phyloP scores from a whole-genome alignment of 768 basidiomycete genomes.

The Mycena filopes region DNA sequence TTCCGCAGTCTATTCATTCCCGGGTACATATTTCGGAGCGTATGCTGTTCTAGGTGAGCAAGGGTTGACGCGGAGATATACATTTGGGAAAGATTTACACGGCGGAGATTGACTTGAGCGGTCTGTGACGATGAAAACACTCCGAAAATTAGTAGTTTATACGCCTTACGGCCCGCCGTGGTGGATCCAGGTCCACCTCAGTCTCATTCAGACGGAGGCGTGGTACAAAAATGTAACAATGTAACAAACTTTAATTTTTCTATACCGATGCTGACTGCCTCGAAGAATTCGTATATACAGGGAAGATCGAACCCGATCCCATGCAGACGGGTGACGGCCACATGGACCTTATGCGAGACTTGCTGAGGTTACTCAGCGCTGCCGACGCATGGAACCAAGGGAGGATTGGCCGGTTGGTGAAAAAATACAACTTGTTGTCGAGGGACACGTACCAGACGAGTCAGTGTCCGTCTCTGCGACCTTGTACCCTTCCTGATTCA shows the following conservation, averaged over 20 bases:
- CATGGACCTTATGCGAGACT: constrained; percentile 26
- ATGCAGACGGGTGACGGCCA: constrained; percentile 18
- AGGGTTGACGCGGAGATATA: no score
- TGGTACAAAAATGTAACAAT: no score
- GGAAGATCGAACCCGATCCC: constrained; percentile 21
- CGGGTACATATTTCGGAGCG: constrained; percentile 34
- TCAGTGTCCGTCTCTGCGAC: constrained; percentile 10
- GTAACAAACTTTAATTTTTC: no score
- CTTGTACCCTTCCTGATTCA: neutral
- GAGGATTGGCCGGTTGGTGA: constrained; percentile 32
- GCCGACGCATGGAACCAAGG: constrained; percentile 34
- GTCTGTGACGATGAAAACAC: no score
- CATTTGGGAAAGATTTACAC: no score
- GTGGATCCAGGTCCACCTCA: no score
- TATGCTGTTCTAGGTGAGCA: constrained; percentile 29
- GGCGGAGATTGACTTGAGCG: no score
- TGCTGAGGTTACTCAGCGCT: constrained; percentile 28
- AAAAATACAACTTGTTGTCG: constrained; percentile 26
- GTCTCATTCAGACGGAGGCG: no score
- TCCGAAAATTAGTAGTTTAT: no score
- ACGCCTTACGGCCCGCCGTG: no score
- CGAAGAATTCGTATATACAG: constrained; percentile 31
- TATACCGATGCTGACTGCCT: constrained; percentile 8
- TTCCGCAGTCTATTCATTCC: constrained; percentile 20
- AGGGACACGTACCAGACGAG: constrained; percentile 30